Evolutionary conservation across 441 rosid species (phyloP).

Genomic region (Aleurites moluccanus): DNA sequence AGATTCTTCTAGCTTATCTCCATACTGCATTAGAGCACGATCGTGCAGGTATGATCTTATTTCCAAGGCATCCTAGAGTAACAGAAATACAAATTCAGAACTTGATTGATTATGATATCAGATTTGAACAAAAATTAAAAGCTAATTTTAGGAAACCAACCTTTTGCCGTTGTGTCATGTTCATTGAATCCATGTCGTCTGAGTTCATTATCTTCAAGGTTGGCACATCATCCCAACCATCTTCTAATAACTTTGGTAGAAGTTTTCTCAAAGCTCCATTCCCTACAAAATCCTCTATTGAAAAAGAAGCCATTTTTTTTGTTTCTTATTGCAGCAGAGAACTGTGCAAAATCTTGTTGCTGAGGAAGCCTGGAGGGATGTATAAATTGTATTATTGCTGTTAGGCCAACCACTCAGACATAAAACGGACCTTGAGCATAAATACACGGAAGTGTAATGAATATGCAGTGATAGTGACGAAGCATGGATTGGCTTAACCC

Average conservation of each 20-base stretch:
- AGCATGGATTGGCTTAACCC: conserved; percentile 18
- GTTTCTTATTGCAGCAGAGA: conserved; percentile 16
- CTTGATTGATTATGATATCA: neutral
- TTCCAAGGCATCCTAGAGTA: conserved; percentile 54
- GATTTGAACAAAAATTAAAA: neutral
- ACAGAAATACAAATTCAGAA: conserved; percentile 16
- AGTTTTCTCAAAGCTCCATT: conserved; percentile 47
- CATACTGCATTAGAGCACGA: conserved; percentile 56
- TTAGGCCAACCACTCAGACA: conserved; percentile 11
- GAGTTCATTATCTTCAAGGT: conserved; percentile 65
- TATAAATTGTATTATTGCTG: neutral
- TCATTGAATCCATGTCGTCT: conserved; percentile 29
- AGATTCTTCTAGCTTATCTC: conserved; percentile 56
- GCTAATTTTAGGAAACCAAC: conserved; percentile 29
- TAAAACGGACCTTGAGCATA: conserved; percentile 4
- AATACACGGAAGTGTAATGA: neutral
- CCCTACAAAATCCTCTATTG: conserved; percentile 64
- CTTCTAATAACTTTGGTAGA: conserved; percentile 58
- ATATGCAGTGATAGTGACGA: conserved; percentile 20
- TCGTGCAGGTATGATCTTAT: conserved; percentile 70
- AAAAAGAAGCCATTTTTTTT: conserved; percentile 54
- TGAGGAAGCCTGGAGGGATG: conserved; percentile 7
- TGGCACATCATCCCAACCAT: conserved; percentile 78
- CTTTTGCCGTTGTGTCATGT: conserved; percentile 59
- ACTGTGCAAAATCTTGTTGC: conserved; percentile 14